Evolutionary conservation across 2,329 filamentous ascomycete genomes (phyloP).

Genomic region (Cladophialophora psammophila): DNA sequence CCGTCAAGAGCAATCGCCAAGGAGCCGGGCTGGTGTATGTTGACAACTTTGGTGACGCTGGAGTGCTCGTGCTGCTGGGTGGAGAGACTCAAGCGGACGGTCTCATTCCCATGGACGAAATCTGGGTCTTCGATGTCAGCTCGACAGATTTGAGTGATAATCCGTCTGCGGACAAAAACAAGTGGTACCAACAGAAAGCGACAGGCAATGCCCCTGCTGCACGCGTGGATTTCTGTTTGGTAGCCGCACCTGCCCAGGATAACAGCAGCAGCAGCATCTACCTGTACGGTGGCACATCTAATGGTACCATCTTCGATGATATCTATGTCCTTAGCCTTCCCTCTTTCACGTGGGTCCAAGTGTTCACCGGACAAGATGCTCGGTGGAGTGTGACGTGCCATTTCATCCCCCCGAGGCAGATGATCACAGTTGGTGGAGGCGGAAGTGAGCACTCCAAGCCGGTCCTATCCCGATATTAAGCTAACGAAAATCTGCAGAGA

Average conservation of each 20-base stretch:
- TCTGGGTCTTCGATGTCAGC: conserved; percentile 53
- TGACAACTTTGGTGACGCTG: conserved; percentile 46
- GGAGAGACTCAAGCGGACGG: conserved; percentile 43
- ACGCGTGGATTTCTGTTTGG: conserved; percentile 56
- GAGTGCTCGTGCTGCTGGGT: conserved; percentile 51
- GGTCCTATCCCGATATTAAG: not conserved
- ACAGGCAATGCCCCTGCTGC: conserved; percentile 51
- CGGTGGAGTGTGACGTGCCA: conserved; percentile 55
- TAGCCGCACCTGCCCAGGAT: conserved; percentile 52
- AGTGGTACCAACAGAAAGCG: conserved; percentile 55
- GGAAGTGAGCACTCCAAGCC: not conserved
- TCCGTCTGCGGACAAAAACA: conserved; percentile 43
- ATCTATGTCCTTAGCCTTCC: conserved; percentile 56
- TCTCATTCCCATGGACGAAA: conserved; percentile 45
- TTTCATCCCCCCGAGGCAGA: conserved; percentile 48
- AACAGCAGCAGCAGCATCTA: conserved; percentile 59
- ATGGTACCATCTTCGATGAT: conserved; percentile 50
- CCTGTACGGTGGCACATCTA: conserved; percentile 58
- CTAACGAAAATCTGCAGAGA: not conserved
- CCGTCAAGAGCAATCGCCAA: conserved; percentile 46
- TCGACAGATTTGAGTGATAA: conserved; percentile 40
- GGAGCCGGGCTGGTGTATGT: conserved; percentile 51
- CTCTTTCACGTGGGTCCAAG: conserved; percentile 55
- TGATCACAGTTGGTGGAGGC: conserved; percentile 53
- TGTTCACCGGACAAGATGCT: conserved; percentile 48